Conservation (phyloP, 1,139 yeast species). For the Kodamaea derodonti region DNA sequence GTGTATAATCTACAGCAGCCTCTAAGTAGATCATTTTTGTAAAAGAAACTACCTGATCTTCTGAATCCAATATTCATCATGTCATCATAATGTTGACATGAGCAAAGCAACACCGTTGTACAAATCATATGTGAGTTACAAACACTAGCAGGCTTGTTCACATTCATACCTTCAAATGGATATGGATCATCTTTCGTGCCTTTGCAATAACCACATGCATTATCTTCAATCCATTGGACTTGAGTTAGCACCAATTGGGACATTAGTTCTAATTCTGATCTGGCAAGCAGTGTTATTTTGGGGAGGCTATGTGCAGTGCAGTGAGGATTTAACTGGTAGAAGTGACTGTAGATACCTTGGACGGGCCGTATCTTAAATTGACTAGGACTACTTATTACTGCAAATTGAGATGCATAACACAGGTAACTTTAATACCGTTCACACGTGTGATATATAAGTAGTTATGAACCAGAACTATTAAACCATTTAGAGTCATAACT, state of each 20-base stretch:
- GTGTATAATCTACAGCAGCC: slow-evolving; percentile 85
- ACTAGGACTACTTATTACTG: too few relatives aligned
- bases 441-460: too few relatives aligned
- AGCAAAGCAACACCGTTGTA: slow-evolving; percentile 41
- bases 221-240: not conserved
- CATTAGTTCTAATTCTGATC: not conserved
- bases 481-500: too few relatives aligned
- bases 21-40: slow-evolving; percentile 67
- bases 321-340: too few relatives aligned
- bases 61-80: slow-evolving; percentile 73
- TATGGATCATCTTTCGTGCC: slow-evolving; percentile 41
- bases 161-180: slow-evolving; percentile 25
- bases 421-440: too few relatives aligned
- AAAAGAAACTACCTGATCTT: slow-evolving; percentile 71
- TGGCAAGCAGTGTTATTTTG: too few relatives aligned
- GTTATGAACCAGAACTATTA: too few relatives aligned
- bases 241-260: slow-evolving; percentile 1
- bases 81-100: slow-evolving; percentile 53
- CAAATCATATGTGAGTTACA: slow-evolving; percentile 38
- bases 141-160: not conserved
- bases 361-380: too few relatives aligned
- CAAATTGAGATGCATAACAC: too few relatives aligned
- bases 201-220: slow-evolving; percentile 62
- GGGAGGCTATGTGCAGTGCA: too few relatives aligned
- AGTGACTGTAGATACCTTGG: too few relatives aligned